Conservation (phyloP, 2,329 filamentous ascomycete genomes). For the Colletotrichum nymphaeae region DNA sequence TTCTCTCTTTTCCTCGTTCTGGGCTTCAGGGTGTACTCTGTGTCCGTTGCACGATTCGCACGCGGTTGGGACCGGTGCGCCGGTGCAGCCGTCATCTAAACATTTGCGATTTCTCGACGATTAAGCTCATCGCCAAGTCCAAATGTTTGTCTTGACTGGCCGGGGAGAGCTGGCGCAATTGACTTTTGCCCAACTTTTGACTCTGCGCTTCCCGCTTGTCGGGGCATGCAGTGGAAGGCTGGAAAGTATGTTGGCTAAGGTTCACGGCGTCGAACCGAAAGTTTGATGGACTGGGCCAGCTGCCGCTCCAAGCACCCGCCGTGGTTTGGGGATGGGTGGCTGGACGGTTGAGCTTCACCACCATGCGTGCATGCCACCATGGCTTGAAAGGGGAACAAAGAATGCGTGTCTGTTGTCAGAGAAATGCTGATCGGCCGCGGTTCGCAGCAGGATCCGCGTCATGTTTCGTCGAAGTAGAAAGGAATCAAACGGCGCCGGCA, state of each 20-base stretch:
- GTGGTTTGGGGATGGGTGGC: constrained; percentile 10
- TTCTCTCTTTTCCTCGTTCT: neutral
- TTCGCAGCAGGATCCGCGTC: constrained; percentile 27
- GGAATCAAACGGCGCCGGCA: constrained; percentile 21
- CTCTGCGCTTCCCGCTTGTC: constrained; percentile 7
- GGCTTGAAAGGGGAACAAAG: constrained; percentile 1
- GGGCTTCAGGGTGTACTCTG: constrained; percentile 6
- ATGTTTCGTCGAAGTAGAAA: constrained; percentile 21
- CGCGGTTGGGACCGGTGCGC: neutral
- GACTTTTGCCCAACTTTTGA: constrained; percentile 1
- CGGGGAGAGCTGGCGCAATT: constrained; percentile 29
- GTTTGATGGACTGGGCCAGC: constrained; percentile 11
- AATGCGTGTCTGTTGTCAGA: constrained; percentile 5
- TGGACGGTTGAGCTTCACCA: too few relatives aligned
- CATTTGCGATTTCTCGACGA: neutral
- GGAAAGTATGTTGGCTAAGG: neutral
- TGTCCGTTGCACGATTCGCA: constrained; percentile 10
- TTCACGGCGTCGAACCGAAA: constrained; percentile 16
- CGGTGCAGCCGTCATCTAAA: constrained; percentile 9
- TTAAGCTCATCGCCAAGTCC: constrained; percentile 30
- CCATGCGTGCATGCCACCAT: neutral
- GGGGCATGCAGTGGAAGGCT: constrained; percentile 1
- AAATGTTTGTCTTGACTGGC: constrained; percentile 1
- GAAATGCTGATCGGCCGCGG: constrained; percentile 31
- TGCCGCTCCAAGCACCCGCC: constrained; percentile 23